Conservation (phyloP, 345 rosid species). For the Streptanthus diversifolius region DNA sequence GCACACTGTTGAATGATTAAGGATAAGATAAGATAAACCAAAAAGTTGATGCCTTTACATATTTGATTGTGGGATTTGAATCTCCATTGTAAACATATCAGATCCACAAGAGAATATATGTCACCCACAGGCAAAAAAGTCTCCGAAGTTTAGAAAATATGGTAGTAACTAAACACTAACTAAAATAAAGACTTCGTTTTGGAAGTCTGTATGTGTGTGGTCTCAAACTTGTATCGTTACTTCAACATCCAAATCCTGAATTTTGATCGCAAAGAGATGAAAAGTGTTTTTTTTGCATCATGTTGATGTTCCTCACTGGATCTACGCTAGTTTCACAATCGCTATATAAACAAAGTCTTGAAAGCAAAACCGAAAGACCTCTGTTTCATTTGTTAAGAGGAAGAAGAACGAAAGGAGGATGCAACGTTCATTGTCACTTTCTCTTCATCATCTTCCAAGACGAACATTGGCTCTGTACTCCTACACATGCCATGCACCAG, state of each 20-base stretch:
- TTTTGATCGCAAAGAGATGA: neutral
- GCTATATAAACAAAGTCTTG: neutral
- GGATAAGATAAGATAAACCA: neutral
- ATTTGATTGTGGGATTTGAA: neutral
- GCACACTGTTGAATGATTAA: neutral
- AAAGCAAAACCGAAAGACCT: neutral
- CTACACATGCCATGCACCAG: slow-evolving; percentile 48
- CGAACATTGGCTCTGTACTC: slow-evolving; percentile 35
- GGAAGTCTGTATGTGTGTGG: neutral
- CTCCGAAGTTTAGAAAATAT: neutral
- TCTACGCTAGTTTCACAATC: neutral
- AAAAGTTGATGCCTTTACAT: neutral
- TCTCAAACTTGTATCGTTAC: neutral
- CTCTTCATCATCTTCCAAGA: slow-evolving; percentile 41
- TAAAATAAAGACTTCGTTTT: neutral
- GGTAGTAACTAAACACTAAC: neutral
- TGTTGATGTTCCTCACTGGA: neutral
- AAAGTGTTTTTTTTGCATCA: neutral
- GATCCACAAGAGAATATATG: neutral
- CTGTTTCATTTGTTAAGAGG: slow-evolving; percentile 13
- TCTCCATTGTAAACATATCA: neutral
- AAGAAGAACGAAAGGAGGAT: slow-evolving; percentile 14
- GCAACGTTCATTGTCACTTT: slow-evolving; percentile 5
- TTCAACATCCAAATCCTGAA: neutral
- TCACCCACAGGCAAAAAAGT: neutral